Conservation (phyloP, 176 grass and related monocot genomes). For the Lolium rigidum region DNA sequence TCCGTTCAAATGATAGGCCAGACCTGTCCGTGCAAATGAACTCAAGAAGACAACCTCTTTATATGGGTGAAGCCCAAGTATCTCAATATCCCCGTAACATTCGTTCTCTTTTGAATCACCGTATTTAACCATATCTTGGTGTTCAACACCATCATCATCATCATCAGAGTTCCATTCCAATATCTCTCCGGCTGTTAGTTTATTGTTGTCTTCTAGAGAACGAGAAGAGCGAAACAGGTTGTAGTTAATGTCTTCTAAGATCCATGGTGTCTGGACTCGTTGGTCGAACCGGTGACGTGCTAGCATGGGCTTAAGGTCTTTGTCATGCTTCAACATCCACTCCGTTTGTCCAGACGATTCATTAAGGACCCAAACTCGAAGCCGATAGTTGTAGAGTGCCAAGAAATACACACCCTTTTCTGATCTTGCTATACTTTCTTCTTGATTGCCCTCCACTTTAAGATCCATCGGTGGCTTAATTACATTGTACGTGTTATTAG, state of each 20-base stretch:
- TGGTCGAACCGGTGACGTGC: no score
- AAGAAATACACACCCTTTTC: not conserved
- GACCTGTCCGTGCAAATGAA: not conserved
- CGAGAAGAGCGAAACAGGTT: no score
- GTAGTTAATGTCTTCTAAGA: not conserved
- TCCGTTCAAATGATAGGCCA: conserved; percentile 11
- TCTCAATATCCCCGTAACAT: not conserved
- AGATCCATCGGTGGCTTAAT: not conserved
- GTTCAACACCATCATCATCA: not conserved
- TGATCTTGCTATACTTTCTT: not conserved
- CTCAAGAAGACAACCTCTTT: not conserved
- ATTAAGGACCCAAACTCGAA: not conserved
- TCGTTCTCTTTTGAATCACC: not conserved
- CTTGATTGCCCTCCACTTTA: not conserved
- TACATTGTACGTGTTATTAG: not conserved
- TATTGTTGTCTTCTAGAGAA: not conserved
- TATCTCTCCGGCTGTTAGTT: not conserved
- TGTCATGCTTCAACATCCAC: not conserved
- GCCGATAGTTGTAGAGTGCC: not conserved
- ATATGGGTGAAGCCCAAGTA: conserved; percentile 1
- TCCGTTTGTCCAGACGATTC: not conserved
- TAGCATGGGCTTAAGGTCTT: not conserved
- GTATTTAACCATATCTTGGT: not conserved
- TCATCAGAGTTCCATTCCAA: not conserved
- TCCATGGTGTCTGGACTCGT: not conserved